Conservation (phyloP, 1,284 basidiomycete species). For the Malassezia yamatoensis region DNA sequence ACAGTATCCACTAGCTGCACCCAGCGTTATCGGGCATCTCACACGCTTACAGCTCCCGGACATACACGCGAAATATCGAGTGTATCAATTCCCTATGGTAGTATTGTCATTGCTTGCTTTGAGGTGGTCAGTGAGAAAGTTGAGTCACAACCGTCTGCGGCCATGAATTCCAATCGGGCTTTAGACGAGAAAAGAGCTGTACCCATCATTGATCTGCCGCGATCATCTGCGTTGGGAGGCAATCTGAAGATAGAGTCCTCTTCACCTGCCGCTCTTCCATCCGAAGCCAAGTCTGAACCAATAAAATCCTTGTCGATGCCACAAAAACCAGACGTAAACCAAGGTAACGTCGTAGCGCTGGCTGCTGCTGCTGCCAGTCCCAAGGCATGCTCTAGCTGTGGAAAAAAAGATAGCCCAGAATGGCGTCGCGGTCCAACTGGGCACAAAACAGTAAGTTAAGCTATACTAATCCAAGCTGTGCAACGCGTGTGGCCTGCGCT, state of each 20-base stretch:
- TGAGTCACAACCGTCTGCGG: background rate
- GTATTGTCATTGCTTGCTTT: constrained; percentile 52
- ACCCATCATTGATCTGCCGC: background rate
- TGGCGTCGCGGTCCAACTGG: constrained; percentile 63
- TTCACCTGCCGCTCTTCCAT: no score
- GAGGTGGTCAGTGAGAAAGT: constrained; percentile 40
- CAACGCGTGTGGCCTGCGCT: constrained; percentile 46
- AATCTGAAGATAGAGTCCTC: background rate
- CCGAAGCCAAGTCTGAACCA: no score
- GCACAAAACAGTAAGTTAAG: constrained; percentile 29
- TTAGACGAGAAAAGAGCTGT: background rate
- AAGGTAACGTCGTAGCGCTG: constrained; percentile 16
- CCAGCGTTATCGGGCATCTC: constrained; percentile 72
- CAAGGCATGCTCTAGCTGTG: constrained; percentile 46
- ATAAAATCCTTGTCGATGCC: no score
- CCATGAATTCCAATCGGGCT: background rate
- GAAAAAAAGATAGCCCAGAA: constrained; percentile 65
- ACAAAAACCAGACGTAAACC: background rate
- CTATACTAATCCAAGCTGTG: constrained; percentile 20
- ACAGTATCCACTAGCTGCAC: constrained; percentile 86
- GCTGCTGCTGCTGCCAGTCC: constrained; percentile 15
- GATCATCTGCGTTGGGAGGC: no score
- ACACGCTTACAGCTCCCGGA: constrained; percentile 58
- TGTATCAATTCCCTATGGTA: constrained; percentile 86
- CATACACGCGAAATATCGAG: constrained; percentile 62